Percentiles rank a stretch among this genome's conserved stretches.
These are phyloP conservation scores for Solanum medicagineum DNA, from an alignment of 257 asterid species.

Conservation along the genomic window DNA sequence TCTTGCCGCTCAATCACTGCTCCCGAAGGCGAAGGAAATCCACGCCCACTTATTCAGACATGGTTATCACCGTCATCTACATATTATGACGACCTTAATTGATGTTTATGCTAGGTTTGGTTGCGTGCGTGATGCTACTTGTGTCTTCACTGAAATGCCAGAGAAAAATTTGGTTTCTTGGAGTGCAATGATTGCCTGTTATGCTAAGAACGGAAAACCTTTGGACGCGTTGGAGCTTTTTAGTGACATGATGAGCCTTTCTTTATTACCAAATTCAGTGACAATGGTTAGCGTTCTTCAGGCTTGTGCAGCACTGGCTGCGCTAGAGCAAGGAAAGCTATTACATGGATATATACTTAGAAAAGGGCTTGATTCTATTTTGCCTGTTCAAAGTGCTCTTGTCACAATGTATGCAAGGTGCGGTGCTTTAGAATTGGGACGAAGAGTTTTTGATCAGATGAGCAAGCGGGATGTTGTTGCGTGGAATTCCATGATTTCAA, in stretches of 20 bases:
- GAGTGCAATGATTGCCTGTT: constrained; percentile 86
- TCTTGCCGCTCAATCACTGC: constrained; percentile 37
- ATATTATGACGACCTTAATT: constrained; percentile 79
- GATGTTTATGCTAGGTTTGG: constrained; percentile 78
- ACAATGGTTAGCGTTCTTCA: constrained; percentile 92
- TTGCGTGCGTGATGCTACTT: constrained; percentile 35
- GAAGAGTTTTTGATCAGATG: constrained; percentile 53
- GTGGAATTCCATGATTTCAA: constrained; percentile 84
- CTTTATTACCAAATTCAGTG: constrained; percentile 67
- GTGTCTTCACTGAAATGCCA: constrained; percentile 48
- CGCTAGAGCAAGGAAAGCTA: constrained; percentile 79
- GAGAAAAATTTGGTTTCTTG: constrained; percentile 77
- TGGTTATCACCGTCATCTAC: constrained; percentile 58
- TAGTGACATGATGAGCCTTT: constrained; percentile 47
- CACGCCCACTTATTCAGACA: constrained; percentile 68
- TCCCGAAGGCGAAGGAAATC: constrained; percentile 47
- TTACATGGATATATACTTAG: constrained; percentile 69
- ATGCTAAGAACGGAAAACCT: constrained; percentile 57
- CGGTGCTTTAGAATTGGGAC: constrained; percentile 47
- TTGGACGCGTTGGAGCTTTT: constrained; percentile 61
- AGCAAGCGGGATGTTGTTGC: constrained; percentile 52
- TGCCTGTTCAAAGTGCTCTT: constrained; percentile 74
- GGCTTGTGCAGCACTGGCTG: constrained; percentile 74
- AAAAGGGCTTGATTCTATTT: constrained; percentile 64
- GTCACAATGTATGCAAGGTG: constrained; percentile 77